Evolutionary conservation across 2,329 filamentous ascomycete species (phyloP).

Genomic region (Cladophialophora exuberans): DNA sequence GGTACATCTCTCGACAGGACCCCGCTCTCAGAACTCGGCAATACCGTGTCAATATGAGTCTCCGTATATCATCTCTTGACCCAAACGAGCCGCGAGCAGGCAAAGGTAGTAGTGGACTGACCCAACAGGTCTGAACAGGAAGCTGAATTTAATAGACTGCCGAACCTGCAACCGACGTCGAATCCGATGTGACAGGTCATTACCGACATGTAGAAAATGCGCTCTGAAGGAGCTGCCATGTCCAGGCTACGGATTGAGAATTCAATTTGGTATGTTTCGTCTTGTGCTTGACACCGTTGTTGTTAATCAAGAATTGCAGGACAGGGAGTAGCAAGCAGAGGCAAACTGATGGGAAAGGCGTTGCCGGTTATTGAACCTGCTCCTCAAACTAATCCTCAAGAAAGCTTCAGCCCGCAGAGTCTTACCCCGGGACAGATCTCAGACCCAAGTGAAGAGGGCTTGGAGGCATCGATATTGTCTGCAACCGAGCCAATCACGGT

Average conservation of each 20-base stretch:
- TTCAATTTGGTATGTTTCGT: too few relatives aligned
- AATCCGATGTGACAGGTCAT: conserved; percentile 42
- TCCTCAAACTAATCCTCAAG: neutral
- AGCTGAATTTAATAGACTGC: conserved; percentile 34
- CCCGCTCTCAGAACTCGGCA: neutral
- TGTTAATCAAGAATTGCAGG: too few relatives aligned
- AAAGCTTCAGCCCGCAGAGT: conserved; percentile 7
- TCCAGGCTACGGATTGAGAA: conserved; percentile 39
- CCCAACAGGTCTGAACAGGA: neutral
- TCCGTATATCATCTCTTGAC: conserved; percentile 20
- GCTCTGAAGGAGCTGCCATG: conserved; percentile 39
- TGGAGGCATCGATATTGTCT: neutral
- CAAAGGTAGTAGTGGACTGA: conserved; percentile 14
- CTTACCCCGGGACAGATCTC: neutral
- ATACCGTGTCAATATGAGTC: conserved; percentile 17
- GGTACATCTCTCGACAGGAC: neutral
- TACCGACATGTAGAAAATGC: conserved; percentile 43
- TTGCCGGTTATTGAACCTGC: conserved; percentile 26
- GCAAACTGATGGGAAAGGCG: conserved; percentile 22
- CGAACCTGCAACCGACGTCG: conserved; percentile 42
- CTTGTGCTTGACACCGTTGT: too few relatives aligned
- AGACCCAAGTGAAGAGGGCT: neutral
- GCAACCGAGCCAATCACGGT: neutral
- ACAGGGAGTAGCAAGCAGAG: conserved; percentile 37
- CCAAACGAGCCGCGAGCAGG: conserved; percentile 20